Evolutionary conservation across 352 stramenopile species (phyloP), one percentile per base, ranked within the genome.

Genomic region (Poterioochromonas sp.): DNA sequence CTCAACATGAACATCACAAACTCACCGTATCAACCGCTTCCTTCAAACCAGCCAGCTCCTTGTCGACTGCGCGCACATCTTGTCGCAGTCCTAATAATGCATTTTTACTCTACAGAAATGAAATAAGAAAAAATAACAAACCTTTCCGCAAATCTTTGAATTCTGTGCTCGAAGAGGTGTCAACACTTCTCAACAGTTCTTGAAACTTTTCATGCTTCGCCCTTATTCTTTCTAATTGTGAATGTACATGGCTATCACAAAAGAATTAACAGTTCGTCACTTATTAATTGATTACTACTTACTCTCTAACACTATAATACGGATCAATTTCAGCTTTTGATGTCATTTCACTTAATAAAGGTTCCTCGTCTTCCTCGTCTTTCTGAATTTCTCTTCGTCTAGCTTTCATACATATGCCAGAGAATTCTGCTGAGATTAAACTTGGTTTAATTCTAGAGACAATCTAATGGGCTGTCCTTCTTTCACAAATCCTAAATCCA

Each of bases 231-330:
- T 74, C 65, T 26, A 74, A 22, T 58, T 74, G 41, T 26, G 65
- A 58, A 15, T 54, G 5, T 35, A 74, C 65, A 74, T 74, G 5
- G 29, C 65, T 74, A 35, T 35, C 49, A 18, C 49, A 44, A 71
- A 41, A 71, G 5, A 47, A 71, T 32, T 5, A 68, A 26, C 29
- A 68, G 29, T 68, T 32, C 29, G 8, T 68, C 58, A 71, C n/a
- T n/a, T 26, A 58, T 26, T 58, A 58, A 26, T 15, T 26, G 15
- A 26, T 58, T 15, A 58, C 15, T 58, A 58, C 62, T 71, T 71
- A 71, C 62, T 71, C 62, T 71, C 62, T 41, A 47, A 71, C 62
- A 47, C 62, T 71, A 47, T 71, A 71, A 71, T 35, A 71, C 39
- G 62, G 62, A n/a, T 71, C 62, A 29, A 43, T 12, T 11, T 65